These are phyloP conservation scores for Platanthera guangdongensis DNA, from an alignment of 106 monocot genomes.

Conservation along the genomic window DNA sequence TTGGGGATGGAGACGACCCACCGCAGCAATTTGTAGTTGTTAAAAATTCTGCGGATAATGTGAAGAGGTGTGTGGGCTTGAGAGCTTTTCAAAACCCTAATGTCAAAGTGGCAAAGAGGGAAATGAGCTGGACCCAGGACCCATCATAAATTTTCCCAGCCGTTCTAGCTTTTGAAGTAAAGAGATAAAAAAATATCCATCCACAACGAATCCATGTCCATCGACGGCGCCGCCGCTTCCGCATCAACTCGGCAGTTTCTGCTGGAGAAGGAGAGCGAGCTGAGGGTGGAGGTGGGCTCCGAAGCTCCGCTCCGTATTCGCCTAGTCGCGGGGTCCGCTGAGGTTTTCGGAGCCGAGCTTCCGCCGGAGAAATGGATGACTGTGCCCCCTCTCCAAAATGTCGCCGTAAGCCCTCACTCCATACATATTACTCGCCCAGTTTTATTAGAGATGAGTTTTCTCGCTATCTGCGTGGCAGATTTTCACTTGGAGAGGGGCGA, in stretches of 20 bases:
- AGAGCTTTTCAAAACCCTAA: too few species aligned
- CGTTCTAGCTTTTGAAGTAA: too few species aligned
- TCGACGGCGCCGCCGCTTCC: not conserved
- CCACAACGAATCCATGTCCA: not conserved
- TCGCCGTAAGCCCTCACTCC: constrained; percentile 38
- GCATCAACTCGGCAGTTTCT: constrained; percentile 40
- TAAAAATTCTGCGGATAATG: too few species aligned
- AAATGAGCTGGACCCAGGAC: too few species aligned
- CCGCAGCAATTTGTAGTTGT: too few species aligned
- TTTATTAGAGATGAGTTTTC: not conserved
- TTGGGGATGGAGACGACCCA: too few species aligned
- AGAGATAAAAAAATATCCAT: too few species aligned
- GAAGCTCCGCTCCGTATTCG: constrained; percentile 55
- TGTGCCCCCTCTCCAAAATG: constrained; percentile 65
- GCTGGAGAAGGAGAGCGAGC: constrained; percentile 69
- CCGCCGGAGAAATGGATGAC: constrained; percentile 76
- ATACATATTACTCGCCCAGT: not conserved
- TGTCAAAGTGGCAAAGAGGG: too few species aligned
- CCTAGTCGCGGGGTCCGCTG: constrained; percentile 68
- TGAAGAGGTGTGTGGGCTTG: too few species aligned
- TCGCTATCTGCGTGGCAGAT: constrained; percentile 30
- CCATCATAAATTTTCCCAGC: too few species aligned
- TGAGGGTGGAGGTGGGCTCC: constrained; percentile 68
- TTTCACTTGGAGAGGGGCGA: constrained; percentile 89
- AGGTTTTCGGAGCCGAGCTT: constrained; percentile 91